These are phyloP conservation scores for Chaetomium sp. DNA, from an alignment of 2,329 filamentous ascomycete species.

Conservation along the genomic window DNA sequence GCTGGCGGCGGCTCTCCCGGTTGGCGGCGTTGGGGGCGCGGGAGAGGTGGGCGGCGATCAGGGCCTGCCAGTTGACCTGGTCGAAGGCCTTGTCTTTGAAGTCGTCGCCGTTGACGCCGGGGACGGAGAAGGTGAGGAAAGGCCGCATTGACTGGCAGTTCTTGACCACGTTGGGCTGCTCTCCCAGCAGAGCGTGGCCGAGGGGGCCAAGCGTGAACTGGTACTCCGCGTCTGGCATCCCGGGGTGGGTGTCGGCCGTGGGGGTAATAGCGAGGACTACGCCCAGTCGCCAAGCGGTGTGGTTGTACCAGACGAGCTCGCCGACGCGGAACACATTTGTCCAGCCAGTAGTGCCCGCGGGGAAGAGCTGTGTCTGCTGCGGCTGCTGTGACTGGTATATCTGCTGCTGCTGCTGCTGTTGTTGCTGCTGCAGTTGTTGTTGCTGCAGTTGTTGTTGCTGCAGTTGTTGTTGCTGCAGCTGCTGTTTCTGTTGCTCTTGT, in stretches of 20 bases:
- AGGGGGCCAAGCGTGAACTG: conserved; percentile 28
- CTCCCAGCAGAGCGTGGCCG: conserved; percentile 23
- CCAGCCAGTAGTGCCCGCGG: conserved; percentile 18
- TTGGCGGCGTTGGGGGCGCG: conserved; percentile 15
- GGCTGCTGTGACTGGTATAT: conserved; percentile 2
- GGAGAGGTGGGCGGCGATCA: conserved; percentile 16
- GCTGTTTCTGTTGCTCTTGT: no score
- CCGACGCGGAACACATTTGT: conserved; percentile 29
- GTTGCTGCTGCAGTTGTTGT: conserved; percentile 2
- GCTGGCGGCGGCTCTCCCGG: conserved; percentile 18
- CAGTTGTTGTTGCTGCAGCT: neutral
- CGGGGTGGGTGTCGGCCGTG: conserved; percentile 10
- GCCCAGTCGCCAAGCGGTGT: conserved; percentile 31
- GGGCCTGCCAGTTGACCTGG: conserved; percentile 27
- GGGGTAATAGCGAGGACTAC: conserved; percentile 25
- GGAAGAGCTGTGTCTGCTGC: conserved; percentile 6
- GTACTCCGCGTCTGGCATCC: conserved; percentile 15
- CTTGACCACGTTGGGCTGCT: conserved; percentile 20
- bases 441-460: conserved; percentile 5
- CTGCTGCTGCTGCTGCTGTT: conserved; percentile 7
- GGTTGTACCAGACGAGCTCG: conserved; percentile 33
- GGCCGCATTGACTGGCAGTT: conserved; percentile 29
- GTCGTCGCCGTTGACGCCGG: conserved; percentile 22
- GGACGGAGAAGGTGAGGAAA: conserved; percentile 34
- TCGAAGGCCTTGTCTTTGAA: conserved; percentile 25